Evolutionary conservation across 1,284 basidiomycete species (phyloP), one percentile per base, ranked within the genome.

Genomic region (Athelia psychrophila): DNA sequence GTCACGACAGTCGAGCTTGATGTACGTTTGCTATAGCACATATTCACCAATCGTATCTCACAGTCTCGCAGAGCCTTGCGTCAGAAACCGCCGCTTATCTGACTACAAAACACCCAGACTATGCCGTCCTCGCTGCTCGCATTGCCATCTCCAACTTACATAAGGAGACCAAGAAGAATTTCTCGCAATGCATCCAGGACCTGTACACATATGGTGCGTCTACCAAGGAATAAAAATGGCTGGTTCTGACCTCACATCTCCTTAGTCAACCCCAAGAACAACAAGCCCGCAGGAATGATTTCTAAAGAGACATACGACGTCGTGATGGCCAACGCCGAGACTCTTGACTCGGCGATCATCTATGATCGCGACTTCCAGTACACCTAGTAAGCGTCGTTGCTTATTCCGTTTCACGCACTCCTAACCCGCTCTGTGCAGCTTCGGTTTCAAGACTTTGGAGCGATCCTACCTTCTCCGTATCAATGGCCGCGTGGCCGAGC

Each of bases 371-470:
- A 99, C 73, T 99, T 99, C 77, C 91, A 86, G 70, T 98, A 98
- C 76, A 95, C 95, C 72, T 96, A 77, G 91, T 93, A 56, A 48
- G 83, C 70, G 9, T 3, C 6, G 44, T 23, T 36, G 1, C 24
- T 16, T 47, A 16, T 22, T 27, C 33, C 18, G 40, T 35, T n/a
- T 38, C 18, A 13, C n/a, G n/a, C n/a, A n/a, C n/a, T 20, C 47
- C 16, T 57, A 22, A 56, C 54, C 20, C 24, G 32, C 2, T 38
- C 2, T 46, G 30, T 3, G n/a, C 64, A 95, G 93, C 74, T 99
- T 99, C 64, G 96, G 96, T 23, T 99, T 99, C 85, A 99, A 99
- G 75, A 99, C 97, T 1, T 86, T 99, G 30, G 97, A 99, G 75
- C 90, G 97, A 35, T 98, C 96, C 3, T 99, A 99, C 72, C 83